Conservation (phyloP, 768 basidiomycete genomes). For the Suillus ampliporus region DNA sequence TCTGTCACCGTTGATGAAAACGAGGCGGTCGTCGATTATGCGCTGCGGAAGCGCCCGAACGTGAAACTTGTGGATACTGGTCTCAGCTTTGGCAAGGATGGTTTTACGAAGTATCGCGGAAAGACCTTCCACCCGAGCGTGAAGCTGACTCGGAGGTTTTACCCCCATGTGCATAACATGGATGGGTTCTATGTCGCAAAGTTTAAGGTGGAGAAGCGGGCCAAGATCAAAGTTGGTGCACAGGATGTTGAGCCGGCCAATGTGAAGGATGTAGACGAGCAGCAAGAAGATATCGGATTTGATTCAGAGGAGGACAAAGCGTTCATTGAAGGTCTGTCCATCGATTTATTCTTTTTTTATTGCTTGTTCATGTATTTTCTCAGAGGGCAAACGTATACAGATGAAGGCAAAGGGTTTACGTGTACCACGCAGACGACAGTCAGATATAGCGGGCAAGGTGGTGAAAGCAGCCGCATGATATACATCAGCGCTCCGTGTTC, state of each 20-base stretch:
- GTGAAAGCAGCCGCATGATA: conserved; percentile 22
- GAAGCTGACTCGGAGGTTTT: conserved; percentile 85
- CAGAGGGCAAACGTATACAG: conserved; percentile 75
- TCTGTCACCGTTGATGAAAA: conserved; percentile 99
- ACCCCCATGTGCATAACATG: conserved; percentile 99
- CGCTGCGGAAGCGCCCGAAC: conserved; percentile 91
- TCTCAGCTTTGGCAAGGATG: conserved; percentile 91
- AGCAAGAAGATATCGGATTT: conserved; percentile 53
- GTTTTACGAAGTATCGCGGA: conserved; percentile 89
- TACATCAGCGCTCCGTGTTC: not conserved
- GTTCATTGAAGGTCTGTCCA: conserved; percentile 76
- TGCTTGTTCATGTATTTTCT: conserved; percentile 14
- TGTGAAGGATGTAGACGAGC: conserved; percentile 27
- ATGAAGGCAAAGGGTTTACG: conserved; percentile 80
- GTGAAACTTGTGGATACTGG: conserved; percentile 92
- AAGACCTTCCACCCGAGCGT: conserved; percentile 86
- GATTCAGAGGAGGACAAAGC: conserved; percentile 77
- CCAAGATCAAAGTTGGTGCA: conserved; percentile 49
- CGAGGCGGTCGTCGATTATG: conserved; percentile 97
- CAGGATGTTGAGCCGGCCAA: conserved; percentile 29
- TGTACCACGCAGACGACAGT: conserved; percentile 58
- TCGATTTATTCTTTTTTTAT: conserved; percentile 3
- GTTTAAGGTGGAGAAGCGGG: conserved; percentile 89
- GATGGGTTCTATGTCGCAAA: conserved; percentile 99
- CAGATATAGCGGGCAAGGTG: conserved; percentile 24